These are phyloP conservation scores for Vitis hybrid DNA, from an alignment of 177 flowering plant genomes.

Conservation along the genomic window DNA sequence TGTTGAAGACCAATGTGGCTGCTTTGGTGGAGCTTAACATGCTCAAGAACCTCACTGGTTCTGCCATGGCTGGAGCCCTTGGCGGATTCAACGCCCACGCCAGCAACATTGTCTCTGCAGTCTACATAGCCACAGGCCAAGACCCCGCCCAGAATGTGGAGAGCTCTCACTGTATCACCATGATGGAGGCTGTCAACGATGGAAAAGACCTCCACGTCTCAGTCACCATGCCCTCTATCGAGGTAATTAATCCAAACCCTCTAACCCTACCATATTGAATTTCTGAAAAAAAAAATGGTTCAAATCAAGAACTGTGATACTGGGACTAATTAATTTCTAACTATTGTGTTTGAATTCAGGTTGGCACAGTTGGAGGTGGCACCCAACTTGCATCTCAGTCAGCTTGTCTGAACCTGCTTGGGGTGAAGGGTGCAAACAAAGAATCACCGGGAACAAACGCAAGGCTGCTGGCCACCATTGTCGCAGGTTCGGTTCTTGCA, in stretches of 20 bases:
- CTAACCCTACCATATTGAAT: not conserved
- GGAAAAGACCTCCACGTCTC: conserved; percentile 64
- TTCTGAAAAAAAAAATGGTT: not conserved
- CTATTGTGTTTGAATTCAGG: conserved; percentile 17
- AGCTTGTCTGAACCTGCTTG: conserved; percentile 63
- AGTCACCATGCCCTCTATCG: conserved; percentile 66
- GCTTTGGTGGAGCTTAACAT: conserved; percentile 64
- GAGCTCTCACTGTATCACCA: conserved; percentile 62
- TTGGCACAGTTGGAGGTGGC: conserved; percentile 75
- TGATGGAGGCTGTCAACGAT: conserved; percentile 60
- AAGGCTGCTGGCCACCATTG: conserved; percentile 50
- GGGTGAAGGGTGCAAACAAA: conserved; percentile 61
- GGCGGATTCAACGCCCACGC: conserved; percentile 73
- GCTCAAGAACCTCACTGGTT: conserved; percentile 68
- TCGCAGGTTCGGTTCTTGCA: conserved; percentile 73
- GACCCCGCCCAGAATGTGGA: conserved; percentile 70
- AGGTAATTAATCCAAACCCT: conserved; percentile 27
- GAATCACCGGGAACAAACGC: conserved; percentile 56
- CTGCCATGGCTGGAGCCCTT: conserved; percentile 66
- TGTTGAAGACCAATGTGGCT: conserved; percentile 49
- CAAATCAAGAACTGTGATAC: not conserved
- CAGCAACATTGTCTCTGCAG: conserved; percentile 55
- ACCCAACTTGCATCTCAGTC: conserved; percentile 75
- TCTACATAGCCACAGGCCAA: conserved; percentile 63
- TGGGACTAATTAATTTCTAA: too few species aligned